These are phyloP conservation scores for Exsudoporus frostii DNA, from an alignment of 768 basidiomycete species.

Conservation along the genomic window DNA sequence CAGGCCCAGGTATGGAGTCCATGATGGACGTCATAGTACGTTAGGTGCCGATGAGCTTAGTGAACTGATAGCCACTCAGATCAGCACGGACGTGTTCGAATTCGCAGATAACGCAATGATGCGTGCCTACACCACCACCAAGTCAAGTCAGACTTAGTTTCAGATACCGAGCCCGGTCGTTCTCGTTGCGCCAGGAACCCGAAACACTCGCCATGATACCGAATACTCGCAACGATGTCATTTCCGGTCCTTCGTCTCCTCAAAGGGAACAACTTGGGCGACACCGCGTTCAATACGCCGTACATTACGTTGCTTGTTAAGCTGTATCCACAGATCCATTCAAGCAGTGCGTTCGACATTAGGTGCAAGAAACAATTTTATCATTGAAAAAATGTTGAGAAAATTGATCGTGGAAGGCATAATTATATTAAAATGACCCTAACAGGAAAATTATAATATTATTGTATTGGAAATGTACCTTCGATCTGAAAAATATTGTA, in stretches of 20 bases:
- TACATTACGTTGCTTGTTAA: constrained; percentile 60
- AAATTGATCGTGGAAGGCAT: too few relatives aligned
- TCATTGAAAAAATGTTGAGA: too few relatives aligned
- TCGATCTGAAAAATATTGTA: too few relatives aligned
- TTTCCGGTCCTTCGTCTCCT: constrained; percentile 55
- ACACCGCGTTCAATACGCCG: constrained; percentile 42
- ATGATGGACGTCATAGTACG: too few relatives aligned
- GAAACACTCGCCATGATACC: constrained; percentile 57
- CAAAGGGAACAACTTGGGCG: constrained; percentile 54
- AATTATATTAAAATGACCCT: too few relatives aligned
- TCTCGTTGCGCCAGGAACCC: too few relatives aligned
- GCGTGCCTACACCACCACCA: constrained; percentile 35
- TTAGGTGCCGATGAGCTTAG: too few relatives aligned
- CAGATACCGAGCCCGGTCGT: background rate
- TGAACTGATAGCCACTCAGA: too few relatives aligned
- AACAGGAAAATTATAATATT: too few relatives aligned
- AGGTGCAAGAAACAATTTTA: too few relatives aligned
- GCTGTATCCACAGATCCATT: constrained; percentile 59
- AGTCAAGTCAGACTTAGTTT: background rate
- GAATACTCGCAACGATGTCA: constrained; percentile 51
- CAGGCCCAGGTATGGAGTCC: too few relatives aligned
- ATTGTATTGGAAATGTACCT: too few relatives aligned
- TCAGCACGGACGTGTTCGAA: constrained; percentile 41
- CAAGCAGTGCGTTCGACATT: constrained; percentile 49
- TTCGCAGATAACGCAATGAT: constrained; percentile 41